Base-by-base conservation (phyloP, 371 early-diverging fungal genomes). In the Apophysomyces sp. region DNA sequence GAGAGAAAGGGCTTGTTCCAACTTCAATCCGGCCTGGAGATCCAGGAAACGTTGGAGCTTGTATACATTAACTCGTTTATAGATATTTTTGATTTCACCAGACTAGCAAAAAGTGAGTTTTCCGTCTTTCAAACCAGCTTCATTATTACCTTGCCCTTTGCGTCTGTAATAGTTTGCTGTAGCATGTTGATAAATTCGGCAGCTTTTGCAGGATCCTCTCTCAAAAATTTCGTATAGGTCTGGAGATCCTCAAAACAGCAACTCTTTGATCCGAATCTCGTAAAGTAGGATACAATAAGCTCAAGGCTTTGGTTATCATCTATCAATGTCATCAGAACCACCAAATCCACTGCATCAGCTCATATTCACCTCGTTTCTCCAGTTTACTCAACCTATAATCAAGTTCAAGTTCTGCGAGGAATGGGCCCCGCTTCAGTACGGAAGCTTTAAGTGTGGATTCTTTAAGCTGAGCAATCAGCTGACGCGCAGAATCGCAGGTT, bases 171-270 rank as follows among this genome's bases (percentile, higher is more conserved):
- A 7, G 72, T 67, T 2, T 67, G 57, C 31, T 69, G 62, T 27
- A 86, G 54, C 8, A 62, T 55, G 18, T 69, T 60, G 49, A 87
- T 66, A 30, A 85, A 77, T 3, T 40, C 55, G 7, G 57, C 60
- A 12, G 82, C 64, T 5, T 67, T 69, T 27, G 69, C 69, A 1
- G 28, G 15, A 44, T 70, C 59, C 9, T 16, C 27, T 61, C 66
- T 51, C 67, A 80, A 68, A 73, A 65, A 59, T 1, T 62, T 27
- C n/a, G 89, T 64, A 65, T 90, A 92, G 4, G 72, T 65, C 29
- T 81, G 78, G 16, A 94, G 67, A 67, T 94, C 95, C 59, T 91
- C 92, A 74, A 91, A 93, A 61, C 89, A 91, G 65, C 87, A 88
- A 8, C 80, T 71, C 60, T 87, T 86, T 18, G 83, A 75, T 18